Conservation (phyloP, 1,139 yeast species). For the Geotrichum australiense region DNA sequence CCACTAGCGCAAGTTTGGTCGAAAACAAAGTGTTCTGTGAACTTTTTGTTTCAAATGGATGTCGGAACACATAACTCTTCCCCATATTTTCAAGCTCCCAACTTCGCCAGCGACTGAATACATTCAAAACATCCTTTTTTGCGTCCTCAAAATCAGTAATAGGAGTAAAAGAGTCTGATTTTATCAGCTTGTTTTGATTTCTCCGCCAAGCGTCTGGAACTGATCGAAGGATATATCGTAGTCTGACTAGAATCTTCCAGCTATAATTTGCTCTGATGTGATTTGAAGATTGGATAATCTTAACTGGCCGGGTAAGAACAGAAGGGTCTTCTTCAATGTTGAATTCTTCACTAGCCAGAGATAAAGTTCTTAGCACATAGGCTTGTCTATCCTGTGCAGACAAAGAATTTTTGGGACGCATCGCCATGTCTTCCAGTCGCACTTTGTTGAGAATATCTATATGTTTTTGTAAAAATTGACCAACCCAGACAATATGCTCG, state of each 20-base stretch:
- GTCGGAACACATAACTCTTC: constrained; percentile 39
- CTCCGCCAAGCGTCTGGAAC: constrained; percentile 52
- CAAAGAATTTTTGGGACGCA: constrained; percentile 6
- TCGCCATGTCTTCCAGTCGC: constrained; percentile 8
- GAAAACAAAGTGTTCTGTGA: constrained; percentile 29
- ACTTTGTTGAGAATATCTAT: constrained; percentile 20
- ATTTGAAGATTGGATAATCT: constrained; percentile 60
- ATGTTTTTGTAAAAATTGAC: constrained; percentile 23
- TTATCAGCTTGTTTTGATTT: constrained; percentile 22
- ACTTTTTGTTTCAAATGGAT: constrained; percentile 25
- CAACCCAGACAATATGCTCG: constrained; percentile 26
- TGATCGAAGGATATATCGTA: constrained; percentile 61
- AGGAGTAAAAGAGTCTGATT: constrained; percentile 25
- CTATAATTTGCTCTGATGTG: constrained; percentile 78
- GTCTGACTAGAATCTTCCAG: constrained; percentile 77
- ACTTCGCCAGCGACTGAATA: constrained; percentile 77
- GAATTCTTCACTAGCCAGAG: constrained; percentile 54
- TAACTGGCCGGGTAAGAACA: constrained; percentile 83
- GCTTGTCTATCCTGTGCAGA: constrained; percentile 18
- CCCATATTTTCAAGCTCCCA: constrained; percentile 74
- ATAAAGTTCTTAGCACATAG: constrained; percentile 43
- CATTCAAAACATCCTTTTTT: constrained; percentile 45
- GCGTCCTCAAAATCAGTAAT: constrained; percentile 46
- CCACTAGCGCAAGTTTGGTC: constrained; percentile 23
- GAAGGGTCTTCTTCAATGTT: constrained; percentile 77